These are phyloP conservation scores for Nakaseomyces kungkrabaensis DNA, from an alignment of 1,139 yeast species.

Conservation along the genomic window DNA sequence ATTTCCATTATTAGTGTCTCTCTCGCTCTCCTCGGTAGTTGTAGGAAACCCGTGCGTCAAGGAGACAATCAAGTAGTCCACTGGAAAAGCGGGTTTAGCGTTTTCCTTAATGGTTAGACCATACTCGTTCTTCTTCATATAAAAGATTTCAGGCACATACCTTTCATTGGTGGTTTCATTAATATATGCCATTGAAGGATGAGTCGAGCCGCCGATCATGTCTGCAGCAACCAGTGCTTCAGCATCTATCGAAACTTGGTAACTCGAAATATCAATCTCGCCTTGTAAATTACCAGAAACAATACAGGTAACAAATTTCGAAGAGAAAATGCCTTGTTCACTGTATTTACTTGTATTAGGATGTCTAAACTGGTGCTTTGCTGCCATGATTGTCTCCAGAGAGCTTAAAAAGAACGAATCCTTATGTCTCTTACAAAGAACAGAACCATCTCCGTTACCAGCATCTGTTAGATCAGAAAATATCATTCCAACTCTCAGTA, in stretches of 20 bases:
- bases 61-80: constrained; percentile 80
- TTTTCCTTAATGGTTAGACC: constrained; percentile 76
- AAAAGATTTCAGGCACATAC: constrained; percentile 92
- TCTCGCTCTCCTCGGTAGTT: constrained; percentile 16
- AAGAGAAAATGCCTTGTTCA: constrained; percentile 59
- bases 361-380: constrained; percentile 56
- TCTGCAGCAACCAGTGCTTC: constrained; percentile 85
- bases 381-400: constrained; percentile 78
- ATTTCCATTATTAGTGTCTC: constrained; percentile 38
- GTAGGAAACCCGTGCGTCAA: constrained; percentile 86
- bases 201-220: constrained; percentile 77
- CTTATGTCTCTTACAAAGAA: constrained; percentile 84
- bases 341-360: constrained; percentile 65
- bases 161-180: constrained; percentile 60
- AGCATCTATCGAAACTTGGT: constrained; percentile 81
- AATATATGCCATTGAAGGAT: constrained; percentile 79
- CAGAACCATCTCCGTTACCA: constrained; percentile 80
- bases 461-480: constrained; percentile 88
- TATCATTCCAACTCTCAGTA: constrained; percentile 67
- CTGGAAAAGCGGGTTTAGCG: constrained; percentile 95
- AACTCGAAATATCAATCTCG: constrained; percentile 83
- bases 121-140: constrained; percentile 77
- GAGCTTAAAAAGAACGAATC: constrained; percentile 84
- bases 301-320: constrained; percentile 89
- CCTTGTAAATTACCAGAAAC: constrained; percentile 78